Evolutionary conservation across 1,284 basidiomycete genomes (phyloP).

Genomic region (Austropuccinia psidii): DNA sequence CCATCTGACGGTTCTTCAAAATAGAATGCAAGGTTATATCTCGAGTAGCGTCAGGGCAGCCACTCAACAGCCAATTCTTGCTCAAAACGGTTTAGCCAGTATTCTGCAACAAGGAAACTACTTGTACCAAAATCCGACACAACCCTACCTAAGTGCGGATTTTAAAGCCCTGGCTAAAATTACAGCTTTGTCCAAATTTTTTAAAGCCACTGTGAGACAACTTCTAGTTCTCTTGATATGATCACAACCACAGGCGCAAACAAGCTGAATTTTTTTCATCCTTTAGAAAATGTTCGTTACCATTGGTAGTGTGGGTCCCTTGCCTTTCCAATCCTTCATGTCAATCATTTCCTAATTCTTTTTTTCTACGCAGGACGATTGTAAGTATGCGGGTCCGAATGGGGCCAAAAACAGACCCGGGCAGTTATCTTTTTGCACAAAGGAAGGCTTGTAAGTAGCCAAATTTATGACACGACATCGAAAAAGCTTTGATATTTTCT

Average conservation of each 20-base stretch:
- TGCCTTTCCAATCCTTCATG: background rate
- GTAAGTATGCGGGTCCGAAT: constrained; percentile 30
- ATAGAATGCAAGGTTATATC: constrained; percentile 21
- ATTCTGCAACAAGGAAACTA: constrained; percentile 12
- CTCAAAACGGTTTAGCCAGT: constrained; percentile 23
- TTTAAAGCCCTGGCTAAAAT: constrained; percentile 18
- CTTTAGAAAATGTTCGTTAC: constrained; percentile 34
- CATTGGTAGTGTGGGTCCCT: constrained; percentile 31
- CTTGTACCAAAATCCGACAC: constrained; percentile 22
- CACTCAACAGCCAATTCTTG: constrained; percentile 10
- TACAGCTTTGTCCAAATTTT: constrained; percentile 32
- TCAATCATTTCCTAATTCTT: background rate
- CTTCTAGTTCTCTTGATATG: background rate
- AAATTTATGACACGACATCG: background rate
- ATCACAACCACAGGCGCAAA: background rate
- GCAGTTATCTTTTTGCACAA: constrained; percentile 29
- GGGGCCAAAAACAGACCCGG: constrained; percentile 17
- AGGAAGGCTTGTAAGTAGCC: constrained; percentile 23
- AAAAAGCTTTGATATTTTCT: background rate
- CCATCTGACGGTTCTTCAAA: constrained; percentile 32
- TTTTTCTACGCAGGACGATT: constrained; percentile 16
- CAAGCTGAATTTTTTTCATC: background rate
- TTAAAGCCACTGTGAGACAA: constrained; percentile 23
- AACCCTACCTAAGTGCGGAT: background rate
- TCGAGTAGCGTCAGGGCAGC: background rate